Evolutionary conservation across 1,284 basidiomycete genomes (phyloP), one percentile per base, ranked within the genome.

Genomic region (Taiwanofungus camphoratus): DNA sequence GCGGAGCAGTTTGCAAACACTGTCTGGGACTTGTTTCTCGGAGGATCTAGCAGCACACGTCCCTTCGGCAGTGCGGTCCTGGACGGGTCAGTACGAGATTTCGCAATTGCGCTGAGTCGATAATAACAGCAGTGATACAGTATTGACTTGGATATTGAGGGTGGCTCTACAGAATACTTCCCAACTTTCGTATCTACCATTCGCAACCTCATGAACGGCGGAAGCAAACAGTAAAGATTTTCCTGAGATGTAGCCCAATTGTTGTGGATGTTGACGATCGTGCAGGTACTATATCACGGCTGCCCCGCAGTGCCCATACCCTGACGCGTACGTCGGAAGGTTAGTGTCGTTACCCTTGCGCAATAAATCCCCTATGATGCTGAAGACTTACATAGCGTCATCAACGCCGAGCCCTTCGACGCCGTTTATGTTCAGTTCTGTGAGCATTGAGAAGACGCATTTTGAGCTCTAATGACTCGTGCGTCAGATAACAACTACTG

Each of bases 271-370:
- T 34, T 1, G 32, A 8, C 32, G 38, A 23, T 23, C 21, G 21
- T 21, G 18, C 29, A 78, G 77, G 36, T 82, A 79, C 56, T 82
- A 77, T 52, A 62, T 82, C 43, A 79, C 77, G 13, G 79, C 67
- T 49, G 79, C 80, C 3, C 80, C 79, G n/a, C 79, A 83, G 51
- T 82, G 80, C 58, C 76, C 76, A 3, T 82, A 65, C 64, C 81
- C 81, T 0, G 80, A 83, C 54, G 73, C 74, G 2, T 71, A 68
- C 45, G 55, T 83, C 3, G 76, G 77, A 24, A 56, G 52, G 59
- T 61, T 20, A 37, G 53, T 48, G 5, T 8, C n/a, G 1, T 21
- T 32, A 23, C 15, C 9, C 18, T 26, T 35, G n/a, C 16, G 12
- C 3, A 15, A 5, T 23, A 19, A 6, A 21, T 36, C 3, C 4